These are phyloP conservation scores for Heterobasidion parviporum DNA, from an alignment of 1,284 basidiomycete genomes.

Conservation along the genomic window DNA sequence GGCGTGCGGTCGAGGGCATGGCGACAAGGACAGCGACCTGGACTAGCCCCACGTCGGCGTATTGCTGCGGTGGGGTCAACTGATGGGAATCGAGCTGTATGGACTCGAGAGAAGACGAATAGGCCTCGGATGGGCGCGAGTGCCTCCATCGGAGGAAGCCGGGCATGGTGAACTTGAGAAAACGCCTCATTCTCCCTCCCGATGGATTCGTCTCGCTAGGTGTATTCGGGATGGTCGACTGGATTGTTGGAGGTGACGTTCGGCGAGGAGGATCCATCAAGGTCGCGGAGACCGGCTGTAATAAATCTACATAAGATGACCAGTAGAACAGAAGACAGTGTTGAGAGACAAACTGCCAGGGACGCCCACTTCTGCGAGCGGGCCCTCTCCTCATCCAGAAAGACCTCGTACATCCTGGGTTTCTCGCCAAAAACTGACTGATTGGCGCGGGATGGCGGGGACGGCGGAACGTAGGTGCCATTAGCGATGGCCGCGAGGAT, in stretches of 20 bases:
- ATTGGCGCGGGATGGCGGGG: background rate
- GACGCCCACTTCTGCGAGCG: background rate
- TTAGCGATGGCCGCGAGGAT: slow-evolving; percentile 1
- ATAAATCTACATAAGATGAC: background rate
- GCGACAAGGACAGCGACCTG: slow-evolving; percentile 2
- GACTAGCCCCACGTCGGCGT: background rate
- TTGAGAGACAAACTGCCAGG: background rate
- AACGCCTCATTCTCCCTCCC: background rate
- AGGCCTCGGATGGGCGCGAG: background rate
- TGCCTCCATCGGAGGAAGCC: background rate
- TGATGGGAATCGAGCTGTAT: background rate
- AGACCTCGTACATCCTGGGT: background rate
- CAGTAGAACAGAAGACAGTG: background rate
- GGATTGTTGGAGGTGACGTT: too few relatives aligned
- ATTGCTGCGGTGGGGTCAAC: too few relatives aligned
- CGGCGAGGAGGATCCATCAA: background rate
- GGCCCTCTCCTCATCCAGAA: background rate
- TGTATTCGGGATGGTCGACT: background rate
- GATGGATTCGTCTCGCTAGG: background rate
- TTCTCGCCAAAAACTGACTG: background rate
- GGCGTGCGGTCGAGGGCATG: slow-evolving; percentile 1
- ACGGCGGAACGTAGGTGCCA: background rate
- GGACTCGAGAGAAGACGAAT: background rate
- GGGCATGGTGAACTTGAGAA: background rate
- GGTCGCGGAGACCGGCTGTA: background rate